Percentiles rank a stretch among this genome's conserved stretches.
These are phyloP conservation scores for Apium graveolens DNA, from an alignment of 129 eudicot species.

Conservation along the genomic window DNA sequence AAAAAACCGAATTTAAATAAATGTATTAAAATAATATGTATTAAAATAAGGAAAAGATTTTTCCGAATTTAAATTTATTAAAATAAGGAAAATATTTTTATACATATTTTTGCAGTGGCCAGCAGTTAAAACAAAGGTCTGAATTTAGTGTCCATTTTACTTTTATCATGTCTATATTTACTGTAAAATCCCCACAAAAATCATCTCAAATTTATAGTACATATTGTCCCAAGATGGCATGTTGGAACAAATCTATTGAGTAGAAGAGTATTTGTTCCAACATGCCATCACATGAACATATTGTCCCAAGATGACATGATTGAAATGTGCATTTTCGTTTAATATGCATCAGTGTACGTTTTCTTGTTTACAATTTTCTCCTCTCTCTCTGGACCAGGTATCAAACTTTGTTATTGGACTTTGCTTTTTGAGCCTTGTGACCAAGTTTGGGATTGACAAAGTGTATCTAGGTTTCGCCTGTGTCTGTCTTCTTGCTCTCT, in stretches of 20 bases:
- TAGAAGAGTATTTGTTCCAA: not conserved
- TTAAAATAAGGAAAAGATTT: too few relatives aligned
- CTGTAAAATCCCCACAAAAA: conserved; percentile 1
- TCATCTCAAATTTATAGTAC: not conserved
- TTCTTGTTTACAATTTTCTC: not conserved
- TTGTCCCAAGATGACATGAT: not conserved
- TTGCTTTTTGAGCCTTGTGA: conserved; percentile 82
- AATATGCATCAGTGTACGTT: not conserved
- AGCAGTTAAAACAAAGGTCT: too few relatives aligned
- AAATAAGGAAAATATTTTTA: too few relatives aligned
- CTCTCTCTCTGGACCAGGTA: conserved; percentile 34
- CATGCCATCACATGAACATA: not conserved
- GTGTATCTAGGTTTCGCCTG: conserved; percentile 86
- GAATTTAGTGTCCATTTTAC: too few relatives aligned
- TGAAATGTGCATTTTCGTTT: not conserved
- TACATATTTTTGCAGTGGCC: too few relatives aligned
- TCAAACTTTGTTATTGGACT: conserved; percentile 81
- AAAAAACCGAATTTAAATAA: too few relatives aligned
- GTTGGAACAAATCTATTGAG: too few relatives aligned
- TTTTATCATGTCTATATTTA: too few relatives aligned
- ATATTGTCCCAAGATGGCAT: too few relatives aligned
- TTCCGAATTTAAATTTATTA: too few relatives aligned
- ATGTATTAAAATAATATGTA: too few relatives aligned
- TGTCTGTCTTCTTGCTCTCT: conserved; percentile 56
- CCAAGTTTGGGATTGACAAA: conserved; percentile 63